Evolutionary conservation across 768 basidiomycete species (phyloP).

Genomic region (Tylopilus sp.): DNA sequence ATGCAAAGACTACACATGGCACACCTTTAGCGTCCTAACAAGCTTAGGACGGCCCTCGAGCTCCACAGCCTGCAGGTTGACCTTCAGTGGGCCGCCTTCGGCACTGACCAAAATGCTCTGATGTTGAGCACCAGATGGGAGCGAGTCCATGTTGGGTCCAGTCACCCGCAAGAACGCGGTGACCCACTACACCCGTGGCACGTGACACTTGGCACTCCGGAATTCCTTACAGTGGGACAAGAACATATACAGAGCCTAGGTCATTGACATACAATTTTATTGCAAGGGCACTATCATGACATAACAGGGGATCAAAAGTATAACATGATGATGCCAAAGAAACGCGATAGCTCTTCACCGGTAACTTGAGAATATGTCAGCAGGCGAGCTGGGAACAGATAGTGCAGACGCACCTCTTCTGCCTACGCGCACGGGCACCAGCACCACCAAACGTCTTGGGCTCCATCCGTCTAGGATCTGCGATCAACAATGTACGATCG

Average conservation of each 20-base stretch:
- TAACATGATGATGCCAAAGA: slow-evolving; percentile 45
- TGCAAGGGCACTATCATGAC: slow-evolving; percentile 36
- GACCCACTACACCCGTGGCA: background rate
- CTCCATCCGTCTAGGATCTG: slow-evolving; percentile 96
- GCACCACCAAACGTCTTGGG: slow-evolving; percentile 99
- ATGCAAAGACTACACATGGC: slow-evolving; percentile 11
- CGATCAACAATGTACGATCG: slow-evolving; percentile 86
- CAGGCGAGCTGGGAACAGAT: background rate
- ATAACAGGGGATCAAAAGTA: slow-evolving; percentile 36
- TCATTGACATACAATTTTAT: slow-evolving; percentile 24
- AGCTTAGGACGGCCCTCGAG: slow-evolving; percentile 49
- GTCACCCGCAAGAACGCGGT: background rate
- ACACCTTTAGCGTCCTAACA: slow-evolving; percentile 47
- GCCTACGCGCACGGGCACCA: slow-evolving; percentile 97
- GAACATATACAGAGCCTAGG: background rate
- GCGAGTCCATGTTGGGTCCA: slow-evolving; percentile 17
- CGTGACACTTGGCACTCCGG: background rate
- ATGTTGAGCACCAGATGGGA: slow-evolving; percentile 10
- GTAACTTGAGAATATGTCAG: slow-evolving; percentile 53
- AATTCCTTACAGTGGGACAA: no score
- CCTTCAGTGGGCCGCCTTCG: slow-evolving; percentile 40
- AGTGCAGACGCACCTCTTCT: slow-evolving; percentile 69
- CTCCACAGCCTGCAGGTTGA: slow-evolving; percentile 59
- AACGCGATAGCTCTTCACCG: slow-evolving; percentile 41
- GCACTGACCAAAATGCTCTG: slow-evolving; percentile 37